Conservation (phyloP, 2,329 filamentous ascomycete species). For the Ascochyta koolunga region DNA sequence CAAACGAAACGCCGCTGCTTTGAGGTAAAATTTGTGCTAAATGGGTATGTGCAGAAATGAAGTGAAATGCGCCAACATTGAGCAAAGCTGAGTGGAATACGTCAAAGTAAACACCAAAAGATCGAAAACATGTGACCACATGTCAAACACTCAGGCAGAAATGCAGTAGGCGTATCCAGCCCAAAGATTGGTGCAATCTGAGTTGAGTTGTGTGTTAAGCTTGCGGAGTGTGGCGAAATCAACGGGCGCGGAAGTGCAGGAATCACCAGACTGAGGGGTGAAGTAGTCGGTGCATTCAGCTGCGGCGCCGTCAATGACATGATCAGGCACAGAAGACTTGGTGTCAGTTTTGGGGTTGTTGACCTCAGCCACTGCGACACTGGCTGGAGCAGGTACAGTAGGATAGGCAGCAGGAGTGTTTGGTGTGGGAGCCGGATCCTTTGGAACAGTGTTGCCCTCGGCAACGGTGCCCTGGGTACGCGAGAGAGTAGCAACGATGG, state of each 20-base stretch:
- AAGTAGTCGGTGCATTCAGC: constrained; percentile 41
- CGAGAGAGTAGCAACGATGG: constrained; percentile 4
- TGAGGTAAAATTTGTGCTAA: background rate
- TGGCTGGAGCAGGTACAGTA: background rate
- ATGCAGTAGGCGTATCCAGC: constrained; percentile 47
- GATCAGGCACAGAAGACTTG: constrained; percentile 2
- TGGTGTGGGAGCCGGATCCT: constrained; percentile 5
- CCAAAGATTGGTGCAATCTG: constrained; percentile 47
- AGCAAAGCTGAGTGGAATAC: background rate
- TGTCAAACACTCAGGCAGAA: background rate
- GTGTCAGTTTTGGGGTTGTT: background rate
- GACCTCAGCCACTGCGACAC: constrained; percentile 1
- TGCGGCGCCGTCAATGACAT: constrained; percentile 20
- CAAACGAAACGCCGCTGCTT: background rate
- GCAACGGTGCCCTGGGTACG: constrained; percentile 6
- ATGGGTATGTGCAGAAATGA: constrained; percentile 14
- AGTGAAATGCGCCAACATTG: constrained; percentile 9
- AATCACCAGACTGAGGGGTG: constrained; percentile 38
- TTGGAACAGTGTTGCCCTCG: background rate
- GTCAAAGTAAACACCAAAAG: constrained; percentile 1
- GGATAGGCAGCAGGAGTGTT: background rate
- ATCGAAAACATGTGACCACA: background rate
- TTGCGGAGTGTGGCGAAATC: constrained; percentile 32
- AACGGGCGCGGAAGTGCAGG: constrained; percentile 40
- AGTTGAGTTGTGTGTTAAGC: constrained; percentile 42